These are phyloP conservation scores for Chrysanthemum lavandulifolium DNA, from an alignment of 129 eudicot genomes.

Conservation along the genomic window DNA sequence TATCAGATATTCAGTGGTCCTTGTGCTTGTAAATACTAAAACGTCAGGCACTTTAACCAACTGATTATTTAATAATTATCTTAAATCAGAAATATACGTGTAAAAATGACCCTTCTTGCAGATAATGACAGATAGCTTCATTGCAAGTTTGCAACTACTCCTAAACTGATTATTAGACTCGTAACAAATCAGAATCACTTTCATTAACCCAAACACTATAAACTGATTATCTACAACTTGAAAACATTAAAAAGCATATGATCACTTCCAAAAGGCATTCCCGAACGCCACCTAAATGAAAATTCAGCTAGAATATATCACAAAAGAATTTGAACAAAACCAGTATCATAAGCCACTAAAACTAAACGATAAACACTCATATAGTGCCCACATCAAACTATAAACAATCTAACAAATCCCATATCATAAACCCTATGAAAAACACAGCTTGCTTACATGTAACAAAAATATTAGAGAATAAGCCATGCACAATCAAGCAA, in stretches of 20 bases:
- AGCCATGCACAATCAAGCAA: neutral
- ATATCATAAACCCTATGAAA: neutral
- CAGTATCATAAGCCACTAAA: slow-evolving; percentile 7
- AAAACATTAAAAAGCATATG: neutral
- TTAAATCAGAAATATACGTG: no score
- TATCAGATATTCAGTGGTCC: no score
- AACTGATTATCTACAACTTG: neutral
- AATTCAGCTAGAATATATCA: neutral
- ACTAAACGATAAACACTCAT: neutral
- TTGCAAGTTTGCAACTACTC: no score
- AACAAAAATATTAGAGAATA: neutral
- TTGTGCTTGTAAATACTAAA: no score
- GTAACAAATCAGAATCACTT: no score
- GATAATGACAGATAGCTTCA: no score
- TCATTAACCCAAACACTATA: no score
- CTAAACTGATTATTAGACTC: no score
- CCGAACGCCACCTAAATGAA: neutral
- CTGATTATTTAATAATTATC: no score
- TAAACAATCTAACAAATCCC: slow-evolving; percentile 7
- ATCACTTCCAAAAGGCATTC: neutral
- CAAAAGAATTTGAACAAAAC: neutral
- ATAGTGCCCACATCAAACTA: neutral
- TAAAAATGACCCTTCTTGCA: no score
- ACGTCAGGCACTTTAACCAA: no score
- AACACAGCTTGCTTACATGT: slow-evolving; percentile 21